These are phyloP conservation scores for Phytophthora boehmeriae DNA, from an alignment of 352 stramenopile species.

Conservation along the genomic window DNA sequence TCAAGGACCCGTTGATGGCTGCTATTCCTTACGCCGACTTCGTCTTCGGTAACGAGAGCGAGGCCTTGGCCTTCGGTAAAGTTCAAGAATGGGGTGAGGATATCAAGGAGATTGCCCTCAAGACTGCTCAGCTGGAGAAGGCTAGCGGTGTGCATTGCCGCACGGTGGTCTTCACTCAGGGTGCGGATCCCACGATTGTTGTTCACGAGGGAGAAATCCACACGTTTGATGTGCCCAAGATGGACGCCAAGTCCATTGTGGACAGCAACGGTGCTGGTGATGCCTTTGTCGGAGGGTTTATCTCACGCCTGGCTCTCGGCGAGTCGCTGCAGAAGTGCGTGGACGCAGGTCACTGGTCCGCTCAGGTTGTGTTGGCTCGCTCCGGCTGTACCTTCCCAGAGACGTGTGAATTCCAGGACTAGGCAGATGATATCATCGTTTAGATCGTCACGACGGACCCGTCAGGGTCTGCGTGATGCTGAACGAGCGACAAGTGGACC, in stretches of 20 bases:
- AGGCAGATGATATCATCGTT: constrained; percentile 20
- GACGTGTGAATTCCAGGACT: constrained; percentile 92
- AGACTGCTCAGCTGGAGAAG: constrained; percentile 94
- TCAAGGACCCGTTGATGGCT: constrained; percentile 95
- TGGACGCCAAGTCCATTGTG: constrained; percentile 93
- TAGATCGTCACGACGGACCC: not conserved
- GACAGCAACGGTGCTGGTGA: constrained; percentile 99
- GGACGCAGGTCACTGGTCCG: constrained; percentile 96
- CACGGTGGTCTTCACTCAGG: constrained; percentile 99
- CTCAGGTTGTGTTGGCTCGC: constrained; percentile 96
- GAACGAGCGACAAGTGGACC: constrained; percentile 15
- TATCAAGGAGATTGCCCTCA: constrained; percentile 91
- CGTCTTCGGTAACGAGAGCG: constrained; percentile 99
- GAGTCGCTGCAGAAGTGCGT: constrained; percentile 93
- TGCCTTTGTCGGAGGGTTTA: constrained; percentile 99
- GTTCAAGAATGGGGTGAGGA: constrained; percentile 91
- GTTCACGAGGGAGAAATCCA: constrained; percentile 94
- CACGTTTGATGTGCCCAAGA: constrained; percentile 91
- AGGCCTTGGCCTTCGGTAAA: constrained; percentile 95
- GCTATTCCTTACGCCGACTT: constrained; percentile 97
- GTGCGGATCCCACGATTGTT: constrained; percentile 95
- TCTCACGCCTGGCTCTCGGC: constrained; percentile 92
- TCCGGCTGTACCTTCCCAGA: constrained; percentile 96
- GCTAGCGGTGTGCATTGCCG: constrained; percentile 89
- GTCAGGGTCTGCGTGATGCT: constrained; percentile 8